These are phyloP conservation scores for Talaromyces atroroseus DNA, from an alignment of 2,329 filamentous ascomycete genomes.

Conservation along the genomic window DNA sequence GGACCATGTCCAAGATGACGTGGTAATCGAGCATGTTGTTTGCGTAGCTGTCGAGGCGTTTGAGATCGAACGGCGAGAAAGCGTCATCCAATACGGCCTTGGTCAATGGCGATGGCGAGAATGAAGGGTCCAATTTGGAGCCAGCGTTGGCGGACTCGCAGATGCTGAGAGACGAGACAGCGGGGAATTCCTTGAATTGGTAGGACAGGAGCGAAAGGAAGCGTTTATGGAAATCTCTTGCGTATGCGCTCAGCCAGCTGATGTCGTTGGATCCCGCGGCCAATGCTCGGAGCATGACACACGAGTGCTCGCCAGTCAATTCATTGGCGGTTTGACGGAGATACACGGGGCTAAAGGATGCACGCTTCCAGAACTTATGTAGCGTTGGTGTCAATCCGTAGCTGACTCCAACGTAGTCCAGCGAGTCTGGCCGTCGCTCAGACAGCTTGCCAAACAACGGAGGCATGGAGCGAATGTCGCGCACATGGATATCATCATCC, in stretches of 20 bases:
- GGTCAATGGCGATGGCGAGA: slow-evolving; percentile 53
- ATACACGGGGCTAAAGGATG: slow-evolving; percentile 82
- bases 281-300: slow-evolving; percentile 89
- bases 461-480: slow-evolving; percentile 87
- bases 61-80: slow-evolving; percentile 88
- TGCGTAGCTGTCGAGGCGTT: slow-evolving; percentile 89
- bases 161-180: slow-evolving; percentile 74
- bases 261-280: slow-evolving; percentile 56
- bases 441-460: slow-evolving; percentile 84
- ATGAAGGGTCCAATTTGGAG: slow-evolving; percentile 59
- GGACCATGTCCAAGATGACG: slow-evolving; percentile 89
- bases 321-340: slow-evolving; percentile 93
- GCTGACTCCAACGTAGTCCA: slow-evolving; percentile 94
- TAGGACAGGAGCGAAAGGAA: slow-evolving; percentile 87
- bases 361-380: slow-evolving; percentile 95
- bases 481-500: slow-evolving; percentile 81
- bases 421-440: slow-evolving; percentile 69
- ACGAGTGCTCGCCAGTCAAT: slow-evolving; percentile 93
- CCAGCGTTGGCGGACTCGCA: slow-evolving; percentile 77
- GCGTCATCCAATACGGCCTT: slow-evolving; percentile 71
- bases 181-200: slow-evolving; percentile 78
- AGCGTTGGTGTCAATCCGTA: slow-evolving; percentile 83
- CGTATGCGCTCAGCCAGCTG: slow-evolving; percentile 84
- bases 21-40: slow-evolving; percentile 98
- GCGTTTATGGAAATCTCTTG: slow-evolving; percentile 89